Conservation (phyloP, 176 grass and related monocot genomes). For the Otatea glauca region DNA sequence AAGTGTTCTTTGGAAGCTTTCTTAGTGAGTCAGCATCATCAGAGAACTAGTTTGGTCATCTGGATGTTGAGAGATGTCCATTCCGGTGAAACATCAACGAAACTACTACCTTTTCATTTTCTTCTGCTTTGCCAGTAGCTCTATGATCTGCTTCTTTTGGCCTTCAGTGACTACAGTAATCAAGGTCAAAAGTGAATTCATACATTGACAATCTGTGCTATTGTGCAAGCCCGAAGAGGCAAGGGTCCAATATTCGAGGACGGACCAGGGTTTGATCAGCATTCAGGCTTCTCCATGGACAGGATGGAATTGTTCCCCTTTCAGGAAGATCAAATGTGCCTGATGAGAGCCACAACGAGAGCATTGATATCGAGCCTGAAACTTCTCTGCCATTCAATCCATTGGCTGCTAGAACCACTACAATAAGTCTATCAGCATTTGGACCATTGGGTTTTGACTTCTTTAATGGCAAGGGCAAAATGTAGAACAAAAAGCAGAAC, state of each 20-base stretch:
- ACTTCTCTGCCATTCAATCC: constrained; percentile 61
- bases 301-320: constrained; percentile 74
- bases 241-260: constrained; percentile 82
- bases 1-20: constrained; percentile 60
- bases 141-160: constrained; percentile 46
- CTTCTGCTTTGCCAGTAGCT: constrained; percentile 53
- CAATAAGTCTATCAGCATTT: constrained; percentile 71
- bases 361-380: constrained; percentile 37
- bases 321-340: constrained; percentile 59
- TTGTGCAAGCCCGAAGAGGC: constrained; percentile 49
- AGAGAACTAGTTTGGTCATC: constrained; percentile 56
- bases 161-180: background rate
- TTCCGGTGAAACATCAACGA: constrained; percentile 75
- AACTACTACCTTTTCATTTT: constrained; percentile 63
- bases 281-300: constrained; percentile 77
- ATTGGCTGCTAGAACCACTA: constrained; percentile 63
- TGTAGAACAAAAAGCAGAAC: constrained; percentile 61
- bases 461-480: constrained; percentile 72
- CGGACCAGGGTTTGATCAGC: constrained; percentile 65
- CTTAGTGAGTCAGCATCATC: constrained; percentile 49
- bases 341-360: constrained; percentile 47
- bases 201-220: constrained; percentile 27
- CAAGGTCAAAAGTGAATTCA: background rate
- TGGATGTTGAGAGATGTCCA: constrained; percentile 64
- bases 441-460: constrained; percentile 75